Conservation (phyloP, 352 stramenopile genomes). For the Pythium dissotocum region DNA sequence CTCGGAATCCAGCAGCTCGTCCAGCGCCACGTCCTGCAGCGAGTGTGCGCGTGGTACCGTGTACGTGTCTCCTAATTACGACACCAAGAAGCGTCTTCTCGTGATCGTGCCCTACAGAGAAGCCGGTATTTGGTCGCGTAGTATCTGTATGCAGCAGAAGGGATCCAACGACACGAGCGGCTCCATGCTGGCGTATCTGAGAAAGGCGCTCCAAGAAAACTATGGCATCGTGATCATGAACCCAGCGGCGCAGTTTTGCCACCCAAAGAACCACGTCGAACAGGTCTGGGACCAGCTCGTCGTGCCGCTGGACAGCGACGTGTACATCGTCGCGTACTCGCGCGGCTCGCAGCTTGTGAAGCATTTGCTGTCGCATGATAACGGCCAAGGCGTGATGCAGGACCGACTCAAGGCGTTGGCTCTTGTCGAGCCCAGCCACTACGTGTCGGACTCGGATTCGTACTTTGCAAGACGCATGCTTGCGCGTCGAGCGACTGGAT, state of each 20-base stretch:
- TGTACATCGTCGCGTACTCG: conserved; percentile 83
- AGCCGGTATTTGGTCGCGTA: conserved; percentile 83
- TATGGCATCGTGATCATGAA: conserved; percentile 87
- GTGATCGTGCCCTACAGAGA: conserved; percentile 87
- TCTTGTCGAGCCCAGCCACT: conserved; percentile 82
- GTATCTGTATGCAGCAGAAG: conserved; percentile 79
- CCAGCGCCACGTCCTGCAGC: conserved; percentile 28
- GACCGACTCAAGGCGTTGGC: conserved; percentile 79
- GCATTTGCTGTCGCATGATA: conserved; percentile 79
- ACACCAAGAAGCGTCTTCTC: conserved; percentile 61
- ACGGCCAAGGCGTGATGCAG: conserved; percentile 76
- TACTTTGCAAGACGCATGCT: conserved; percentile 80
- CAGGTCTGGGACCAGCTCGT: conserved; percentile 81
- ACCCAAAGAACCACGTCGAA: conserved; percentile 72
- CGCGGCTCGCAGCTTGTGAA: conserved; percentile 76
- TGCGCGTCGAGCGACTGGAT: conserved; percentile 62
- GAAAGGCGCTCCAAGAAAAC: conserved; percentile 77
- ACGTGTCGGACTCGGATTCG: conserved; percentile 66
- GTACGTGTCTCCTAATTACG: conserved; percentile 64
- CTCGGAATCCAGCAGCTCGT: conserved; percentile 19
- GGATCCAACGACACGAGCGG: conserved; percentile 58
- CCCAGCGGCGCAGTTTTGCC: conserved; percentile 71
- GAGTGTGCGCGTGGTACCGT: conserved; percentile 72
- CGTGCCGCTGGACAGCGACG: conserved; percentile 55
- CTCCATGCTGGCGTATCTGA: conserved; percentile 80